phyloP scores from a whole-genome alignment of 129 eudicot genomes.

The Saposhnikovia divaricata region DNA sequence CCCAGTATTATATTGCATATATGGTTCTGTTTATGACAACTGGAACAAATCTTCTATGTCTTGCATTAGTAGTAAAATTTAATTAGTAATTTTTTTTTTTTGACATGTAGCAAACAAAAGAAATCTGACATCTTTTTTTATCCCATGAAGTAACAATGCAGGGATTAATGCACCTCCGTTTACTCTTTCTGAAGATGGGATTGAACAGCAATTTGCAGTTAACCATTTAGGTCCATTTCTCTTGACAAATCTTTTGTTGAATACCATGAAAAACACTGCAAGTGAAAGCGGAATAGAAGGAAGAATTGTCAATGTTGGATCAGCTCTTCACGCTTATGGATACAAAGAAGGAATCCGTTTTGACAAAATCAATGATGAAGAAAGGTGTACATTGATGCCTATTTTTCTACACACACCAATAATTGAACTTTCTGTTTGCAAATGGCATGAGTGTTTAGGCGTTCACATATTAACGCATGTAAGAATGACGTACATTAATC shows the following conservation, averaged over 20 bases:
- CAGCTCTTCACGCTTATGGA: constrained; percentile 49
- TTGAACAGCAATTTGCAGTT: constrained; percentile 58
- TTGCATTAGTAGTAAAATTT: not conserved
- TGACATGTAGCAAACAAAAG: not conserved
- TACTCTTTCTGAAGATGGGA: constrained; percentile 2
- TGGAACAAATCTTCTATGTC: not conserved
- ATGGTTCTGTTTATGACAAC: not conserved
- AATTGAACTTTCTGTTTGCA: not conserved
- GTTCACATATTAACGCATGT: not conserved
- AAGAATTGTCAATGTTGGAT: constrained; percentile 82
- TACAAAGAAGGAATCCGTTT: constrained; percentile 75
- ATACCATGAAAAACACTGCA: constrained; percentile 78
- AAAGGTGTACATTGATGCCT: constrained; percentile 29
- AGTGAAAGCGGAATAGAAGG: constrained; percentile 64
- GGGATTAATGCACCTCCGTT: constrained; percentile 2
- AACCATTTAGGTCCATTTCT: constrained; percentile 85
- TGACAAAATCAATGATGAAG: constrained; percentile 67
- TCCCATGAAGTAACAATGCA: not conserved
- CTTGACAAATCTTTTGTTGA: constrained; percentile 72
- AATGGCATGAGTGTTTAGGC: not conserved
- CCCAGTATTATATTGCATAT: not conserved
- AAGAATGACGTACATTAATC: not conserved
- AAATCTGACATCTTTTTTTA: constrained; percentile 10
- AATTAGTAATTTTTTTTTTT: not conserved
- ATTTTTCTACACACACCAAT: not conserved